Evolutionary conservation across 2,329 filamentous ascomycete genomes (phyloP).

Genomic region (Calonectria crousiana): DNA sequence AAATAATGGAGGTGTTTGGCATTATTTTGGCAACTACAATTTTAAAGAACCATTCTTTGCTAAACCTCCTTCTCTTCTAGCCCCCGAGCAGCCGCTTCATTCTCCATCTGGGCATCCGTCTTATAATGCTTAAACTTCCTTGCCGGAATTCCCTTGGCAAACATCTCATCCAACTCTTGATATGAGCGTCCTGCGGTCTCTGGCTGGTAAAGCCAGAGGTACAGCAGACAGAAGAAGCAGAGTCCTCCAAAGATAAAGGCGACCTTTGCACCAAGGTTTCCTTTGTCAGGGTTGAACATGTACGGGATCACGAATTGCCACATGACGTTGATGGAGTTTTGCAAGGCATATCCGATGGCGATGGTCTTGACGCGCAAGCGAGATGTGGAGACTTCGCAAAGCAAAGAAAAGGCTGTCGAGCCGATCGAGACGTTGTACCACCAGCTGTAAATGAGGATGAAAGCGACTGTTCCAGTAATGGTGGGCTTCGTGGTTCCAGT

Average conservation of each 20-base stretch:
- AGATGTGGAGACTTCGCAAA: slow-evolving; percentile 29
- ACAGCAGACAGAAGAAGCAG: slow-evolving; percentile 21
- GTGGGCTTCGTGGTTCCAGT: slow-evolving; percentile 5
- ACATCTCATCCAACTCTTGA: slow-evolving; percentile 37
- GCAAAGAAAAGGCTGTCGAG: slow-evolving; percentile 24
- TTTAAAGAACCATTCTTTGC: neutral
- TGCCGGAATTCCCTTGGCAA: slow-evolving; percentile 25
- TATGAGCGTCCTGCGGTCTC: slow-evolving; percentile 36
- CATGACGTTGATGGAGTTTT: slow-evolving; percentile 32
- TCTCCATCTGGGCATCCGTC: slow-evolving; percentile 23
- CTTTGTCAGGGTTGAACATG: slow-evolving; percentile 33
- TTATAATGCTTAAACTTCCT: slow-evolving; percentile 26
- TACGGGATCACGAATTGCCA: slow-evolving; percentile 32
- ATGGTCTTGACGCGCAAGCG: slow-evolving; percentile 33
- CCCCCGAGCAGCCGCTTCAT: slow-evolving; percentile 21
- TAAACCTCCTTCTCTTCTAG: neutral
- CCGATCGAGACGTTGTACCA: slow-evolving; percentile 31
- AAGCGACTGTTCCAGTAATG: slow-evolving; percentile 13
- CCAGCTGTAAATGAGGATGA: slow-evolving; percentile 30
- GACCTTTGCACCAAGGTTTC: slow-evolving; percentile 30
- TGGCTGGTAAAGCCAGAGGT: slow-evolving; percentile 32
- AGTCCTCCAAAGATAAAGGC: slow-evolving; percentile 33
- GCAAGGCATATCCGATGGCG: slow-evolving; percentile 26
- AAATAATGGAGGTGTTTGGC: neutral
- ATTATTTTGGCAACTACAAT: neutral